Conservation (phyloP, 495 filamentous ascomycete genomes). For the Neohortaea acidophila region DNA sequence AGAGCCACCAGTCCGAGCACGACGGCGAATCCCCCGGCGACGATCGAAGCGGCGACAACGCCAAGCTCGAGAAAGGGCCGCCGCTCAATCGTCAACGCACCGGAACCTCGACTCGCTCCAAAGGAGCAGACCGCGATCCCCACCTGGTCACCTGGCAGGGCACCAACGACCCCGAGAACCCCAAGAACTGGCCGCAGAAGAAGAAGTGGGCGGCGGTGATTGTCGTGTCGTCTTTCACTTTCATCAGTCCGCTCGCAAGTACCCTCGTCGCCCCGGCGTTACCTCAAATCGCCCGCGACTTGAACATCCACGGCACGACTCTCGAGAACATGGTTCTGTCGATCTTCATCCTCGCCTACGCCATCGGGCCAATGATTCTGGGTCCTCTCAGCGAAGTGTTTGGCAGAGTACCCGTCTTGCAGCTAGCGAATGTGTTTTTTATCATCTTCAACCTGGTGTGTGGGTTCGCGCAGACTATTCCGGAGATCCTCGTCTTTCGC, state of each 20-base stretch:
- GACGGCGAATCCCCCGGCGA: neutral
- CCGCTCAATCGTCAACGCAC: conserved; percentile 8
- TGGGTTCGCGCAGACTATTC: conserved; percentile 39
- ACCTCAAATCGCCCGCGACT: conserved; percentile 12
- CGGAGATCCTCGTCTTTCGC: conserved; percentile 40
- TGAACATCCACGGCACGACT: conserved; percentile 15
- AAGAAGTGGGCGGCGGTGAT: conserved; percentile 19
- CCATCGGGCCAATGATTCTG: conserved; percentile 35
- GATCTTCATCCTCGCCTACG: conserved; percentile 26
- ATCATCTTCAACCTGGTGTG: conserved; percentile 43
- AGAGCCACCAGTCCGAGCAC: conserved; percentile 1
- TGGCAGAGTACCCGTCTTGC: conserved; percentile 42
- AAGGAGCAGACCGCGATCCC: conserved; percentile 7
- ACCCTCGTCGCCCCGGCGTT: conserved; percentile 26
- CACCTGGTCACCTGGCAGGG: conserved; percentile 18
- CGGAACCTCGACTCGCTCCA: conserved; percentile 2
- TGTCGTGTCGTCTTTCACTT: conserved; percentile 21
- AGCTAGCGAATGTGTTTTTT: conserved; percentile 37
- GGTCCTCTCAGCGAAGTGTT: conserved; percentile 51
- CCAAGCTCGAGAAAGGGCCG: conserved; percentile 5
- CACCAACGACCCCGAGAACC: conserved; percentile 19
- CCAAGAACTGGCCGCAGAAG: conserved; percentile 20
- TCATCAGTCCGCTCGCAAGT: conserved; percentile 21
- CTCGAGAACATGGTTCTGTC: conserved; percentile 19
- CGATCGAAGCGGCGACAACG: neutral